Evolutionary conservation across 1,284 basidiomycete species (phyloP).

Genomic region (Ustilago trichophora): DNA sequence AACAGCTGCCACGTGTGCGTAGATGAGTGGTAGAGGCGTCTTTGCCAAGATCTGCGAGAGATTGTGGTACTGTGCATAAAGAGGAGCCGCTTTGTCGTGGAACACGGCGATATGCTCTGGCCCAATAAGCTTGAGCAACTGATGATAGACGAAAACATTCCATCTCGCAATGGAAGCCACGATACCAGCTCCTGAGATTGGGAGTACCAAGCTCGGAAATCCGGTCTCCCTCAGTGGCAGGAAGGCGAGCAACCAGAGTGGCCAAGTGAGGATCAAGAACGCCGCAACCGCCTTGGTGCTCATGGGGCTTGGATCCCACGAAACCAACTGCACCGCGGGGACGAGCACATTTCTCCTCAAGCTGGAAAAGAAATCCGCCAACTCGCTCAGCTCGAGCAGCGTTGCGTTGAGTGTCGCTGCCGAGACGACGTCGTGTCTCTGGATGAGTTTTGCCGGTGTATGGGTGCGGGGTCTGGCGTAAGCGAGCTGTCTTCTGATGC

Average conservation of each 20-base stretch:
- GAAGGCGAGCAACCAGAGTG: slow-evolving; percentile 60
- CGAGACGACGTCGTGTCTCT: slow-evolving; percentile 33
- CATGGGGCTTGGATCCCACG: slow-evolving; percentile 48
- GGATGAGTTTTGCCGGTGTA: slow-evolving; percentile 17
- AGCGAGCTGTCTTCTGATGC: slow-evolving; percentile 40
- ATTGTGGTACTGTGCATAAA: slow-evolving; percentile 13
- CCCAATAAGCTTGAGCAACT: slow-evolving; percentile 21
- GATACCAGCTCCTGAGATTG: slow-evolving; percentile 33
- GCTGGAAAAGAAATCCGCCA: slow-evolving; percentile 58
- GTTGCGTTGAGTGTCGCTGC: slow-evolving; percentile 49
- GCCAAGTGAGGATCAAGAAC: slow-evolving; percentile 61
- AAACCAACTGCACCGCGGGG: slow-evolving; percentile 48
- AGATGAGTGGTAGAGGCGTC: slow-evolving; percentile 21
- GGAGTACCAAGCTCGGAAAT: slow-evolving; percentile 39
- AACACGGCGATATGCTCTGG: slow-evolving; percentile 12
- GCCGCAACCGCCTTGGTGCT: slow-evolving; percentile 46
- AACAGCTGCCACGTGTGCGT: not conserved
- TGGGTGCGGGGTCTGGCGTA: slow-evolving; percentile 29
- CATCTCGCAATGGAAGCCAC: not conserved
- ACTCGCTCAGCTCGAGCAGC: slow-evolving; percentile 55
- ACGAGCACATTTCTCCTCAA: slow-evolving; percentile 40
- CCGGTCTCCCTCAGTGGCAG: slow-evolving; percentile 42
- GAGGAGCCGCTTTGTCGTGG: slow-evolving; percentile 19
- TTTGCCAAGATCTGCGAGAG: slow-evolving; percentile 10
- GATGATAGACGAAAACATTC: slow-evolving; percentile 11